Conservation (phyloP, 768 basidiomycete species). For the Boletus bicolor region DNA sequence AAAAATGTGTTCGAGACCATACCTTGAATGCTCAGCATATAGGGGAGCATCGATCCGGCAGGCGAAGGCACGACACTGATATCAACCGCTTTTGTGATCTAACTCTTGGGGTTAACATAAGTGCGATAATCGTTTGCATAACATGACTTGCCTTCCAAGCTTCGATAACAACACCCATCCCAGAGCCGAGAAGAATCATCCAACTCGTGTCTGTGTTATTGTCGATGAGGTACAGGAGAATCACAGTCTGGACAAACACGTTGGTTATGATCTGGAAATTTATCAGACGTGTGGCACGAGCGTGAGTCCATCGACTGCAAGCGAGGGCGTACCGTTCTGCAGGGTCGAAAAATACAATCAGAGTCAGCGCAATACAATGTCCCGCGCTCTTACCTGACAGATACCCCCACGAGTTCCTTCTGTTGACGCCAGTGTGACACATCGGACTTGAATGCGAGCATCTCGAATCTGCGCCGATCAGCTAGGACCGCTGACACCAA, state of each 20-base stretch:
- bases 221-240: constrained; percentile 91
- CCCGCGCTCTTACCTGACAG: constrained; percentile 62
- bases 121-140: constrained; percentile 6
- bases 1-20: constrained; percentile 23
- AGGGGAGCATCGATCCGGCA: constrained; percentile 69
- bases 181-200: constrained; percentile 94
- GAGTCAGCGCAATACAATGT: constrained; percentile 6
- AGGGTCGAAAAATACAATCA: constrained; percentile 20
- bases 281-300: constrained; percentile 13
- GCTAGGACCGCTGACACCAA: constrained; percentile 3
- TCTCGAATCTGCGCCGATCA: constrained; percentile 67
- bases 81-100: constrained; percentile 91
- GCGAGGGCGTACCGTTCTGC: constrained; percentile 50
- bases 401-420: constrained; percentile 94
- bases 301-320: constrained; percentile 8
- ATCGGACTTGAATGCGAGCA: constrained; percentile 94
- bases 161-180: constrained; percentile 78
- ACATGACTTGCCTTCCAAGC: constrained; percentile 79
- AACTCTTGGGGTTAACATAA: constrained; percentile 15
- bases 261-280: constrained; percentile 73
- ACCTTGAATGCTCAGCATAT: constrained; percentile 81
- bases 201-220: constrained; percentile 94
- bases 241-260: constrained; percentile 87
- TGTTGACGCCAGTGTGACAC: constrained; percentile 94
- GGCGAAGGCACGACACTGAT: constrained; percentile 63